Conservation (phyloP, 768 basidiomycete genomes). For the Sporobolomyces phaffii region DNA sequence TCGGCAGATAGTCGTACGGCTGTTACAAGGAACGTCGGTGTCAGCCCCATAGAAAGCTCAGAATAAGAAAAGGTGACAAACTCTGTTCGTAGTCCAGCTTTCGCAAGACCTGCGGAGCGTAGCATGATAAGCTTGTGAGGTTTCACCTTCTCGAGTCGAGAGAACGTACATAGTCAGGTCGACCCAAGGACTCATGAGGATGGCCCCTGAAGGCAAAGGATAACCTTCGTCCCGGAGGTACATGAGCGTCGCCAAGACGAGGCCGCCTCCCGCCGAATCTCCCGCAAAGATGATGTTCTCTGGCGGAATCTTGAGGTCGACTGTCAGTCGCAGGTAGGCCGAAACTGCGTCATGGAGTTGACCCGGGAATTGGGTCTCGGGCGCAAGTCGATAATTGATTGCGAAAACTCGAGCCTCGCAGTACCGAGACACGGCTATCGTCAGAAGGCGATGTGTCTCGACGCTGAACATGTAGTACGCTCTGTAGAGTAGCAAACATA, state of each 20-base stretch:
- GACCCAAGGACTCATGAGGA: constrained; percentile 57
- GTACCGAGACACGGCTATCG: constrained; percentile 82
- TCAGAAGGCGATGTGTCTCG: constrained; percentile 79
- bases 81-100: constrained; percentile 91
- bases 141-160: not conserved
- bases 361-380: constrained; percentile 89
- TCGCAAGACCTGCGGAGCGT: constrained; percentile 61
- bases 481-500: constrained; percentile 42
- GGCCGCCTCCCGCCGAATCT: constrained; percentile 88
- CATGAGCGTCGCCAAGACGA: constrained; percentile 77
- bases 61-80: constrained; percentile 28
- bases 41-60: too few relatives aligned
- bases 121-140: not conserved
- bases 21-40: not conserved
- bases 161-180: constrained; percentile 68
- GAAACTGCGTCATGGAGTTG: constrained; percentile 77
- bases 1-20: constrained; percentile 67
- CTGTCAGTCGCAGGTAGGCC: constrained; percentile 76
- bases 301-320: constrained; percentile 82
- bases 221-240: constrained; percentile 91
- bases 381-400: constrained; percentile 90
- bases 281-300: constrained; percentile 82
- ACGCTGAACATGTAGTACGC: constrained; percentile 91
- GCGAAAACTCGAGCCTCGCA: constrained; percentile 85
- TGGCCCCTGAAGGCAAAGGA: constrained; percentile 72